phyloP scores from a whole-genome alignment of 805 yeast species.

The Nakazawaea laoshanensis region DNA sequence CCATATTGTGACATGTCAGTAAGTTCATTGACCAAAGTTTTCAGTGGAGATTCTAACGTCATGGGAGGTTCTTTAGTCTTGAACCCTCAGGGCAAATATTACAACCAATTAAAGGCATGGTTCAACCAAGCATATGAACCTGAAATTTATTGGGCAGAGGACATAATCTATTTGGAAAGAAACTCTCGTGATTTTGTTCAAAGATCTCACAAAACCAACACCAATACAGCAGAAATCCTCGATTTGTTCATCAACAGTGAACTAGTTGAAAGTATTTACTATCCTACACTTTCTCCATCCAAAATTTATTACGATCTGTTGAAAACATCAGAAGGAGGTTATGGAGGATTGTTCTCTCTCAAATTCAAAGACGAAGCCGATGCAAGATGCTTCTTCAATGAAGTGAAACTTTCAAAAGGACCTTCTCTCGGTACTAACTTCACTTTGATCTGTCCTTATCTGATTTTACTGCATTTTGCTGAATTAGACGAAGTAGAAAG shows the following conservation, averaged over 20 bases:
- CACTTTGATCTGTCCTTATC: constrained; percentile 83
- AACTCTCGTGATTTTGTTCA: constrained; percentile 82
- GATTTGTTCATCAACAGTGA: constrained; percentile 40
- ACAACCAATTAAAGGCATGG: constrained; percentile 37
- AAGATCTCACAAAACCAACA: constrained; percentile 50
- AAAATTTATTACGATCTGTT: constrained; percentile 62
- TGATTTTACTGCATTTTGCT: constrained; percentile 75
- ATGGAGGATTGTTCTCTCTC: constrained; percentile 79
- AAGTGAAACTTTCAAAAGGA: constrained; percentile 67
- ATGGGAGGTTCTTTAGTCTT: constrained; percentile 88
- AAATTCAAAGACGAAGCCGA: constrained; percentile 55
- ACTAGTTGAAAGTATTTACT: constrained; percentile 55
- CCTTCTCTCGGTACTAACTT: constrained; percentile 89
- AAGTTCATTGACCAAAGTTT: constrained; percentile 83
- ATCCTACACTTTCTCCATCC: constrained; percentile 56
- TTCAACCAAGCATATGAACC: constrained; percentile 50
- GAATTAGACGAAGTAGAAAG: constrained; percentile 73
- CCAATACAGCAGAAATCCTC: constrained; percentile 46
- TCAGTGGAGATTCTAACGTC: constrained; percentile 91
- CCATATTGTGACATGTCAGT: constrained; percentile 83
- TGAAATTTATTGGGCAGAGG: constrained; percentile 87
- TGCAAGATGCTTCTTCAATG: constrained; percentile 70
- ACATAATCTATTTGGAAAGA: constrained; percentile 84
- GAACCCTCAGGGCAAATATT: constrained; percentile 55
- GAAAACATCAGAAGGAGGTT: constrained; percentile 68